Evolutionary conservation across 371 early-diverging fungal species (phyloP), one percentile per base, ranked within the genome.

Genomic region (Batrachochytrium dendrobatidis): DNA sequence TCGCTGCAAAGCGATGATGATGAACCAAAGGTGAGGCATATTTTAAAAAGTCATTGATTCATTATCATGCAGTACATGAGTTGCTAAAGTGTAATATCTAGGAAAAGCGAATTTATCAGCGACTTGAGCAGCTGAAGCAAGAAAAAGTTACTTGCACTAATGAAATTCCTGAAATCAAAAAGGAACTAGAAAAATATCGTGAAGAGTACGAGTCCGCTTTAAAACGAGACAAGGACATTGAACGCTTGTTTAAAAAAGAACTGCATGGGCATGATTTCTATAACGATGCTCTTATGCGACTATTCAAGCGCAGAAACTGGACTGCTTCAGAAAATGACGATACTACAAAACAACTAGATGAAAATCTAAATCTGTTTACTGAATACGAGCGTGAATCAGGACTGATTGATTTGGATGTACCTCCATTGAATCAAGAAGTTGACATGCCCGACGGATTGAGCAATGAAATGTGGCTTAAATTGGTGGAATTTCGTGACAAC

Each of bases 91-190:
- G 39, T 39, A 15, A n/a, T n/a, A 39, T 12, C 7, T 39, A 69
- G 66, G 74, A 76, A 55, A 35, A 28, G 15, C 58, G 56, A 8
- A 58, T 78, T 15, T 43, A 58, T 29, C 17, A 43, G 34, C 45
- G 61, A 1, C 53, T 76, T 29, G 77, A 79, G 20, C 62, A 61
- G 18, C 55, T 73, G 25, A 73, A 63, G 60, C 22, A 18, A 2
- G 74, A 75, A 45, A 76, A 75, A 46, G 33, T 55, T 18, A 46
- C 33, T 8, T 65, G 54, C 45, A 34, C 61, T n/a, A 55, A 67
- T 12, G 75, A 79, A 52, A 67, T 77, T 28, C 80, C 80, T 1
- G 80, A 79, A 58, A 62, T 79, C 46, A 79, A 79, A 62, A 78
- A 76, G 60, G 79, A 77, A 25, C 55, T 76, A 1, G 82, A 82